Conservation (phyloP, 768 basidiomycete genomes). For the Psilocybe sp. region DNA sequence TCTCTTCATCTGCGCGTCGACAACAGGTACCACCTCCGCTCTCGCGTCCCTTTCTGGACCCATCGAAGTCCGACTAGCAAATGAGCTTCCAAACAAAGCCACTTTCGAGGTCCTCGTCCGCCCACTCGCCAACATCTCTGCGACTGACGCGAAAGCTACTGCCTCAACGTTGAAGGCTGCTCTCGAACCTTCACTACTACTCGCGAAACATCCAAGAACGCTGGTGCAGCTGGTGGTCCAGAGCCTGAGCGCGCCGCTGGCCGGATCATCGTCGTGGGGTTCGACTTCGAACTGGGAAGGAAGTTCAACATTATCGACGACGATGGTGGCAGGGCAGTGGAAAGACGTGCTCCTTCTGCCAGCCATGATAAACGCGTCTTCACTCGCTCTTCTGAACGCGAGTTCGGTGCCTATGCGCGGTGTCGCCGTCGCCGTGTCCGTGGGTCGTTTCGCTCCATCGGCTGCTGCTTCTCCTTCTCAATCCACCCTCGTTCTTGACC, state of each 20-base stretch:
- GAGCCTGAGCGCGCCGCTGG: conserved; percentile 34
- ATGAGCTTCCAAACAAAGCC: conserved; percentile 69
- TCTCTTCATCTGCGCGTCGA: conserved; percentile 3
- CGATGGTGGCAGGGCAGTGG: conserved; percentile 12
- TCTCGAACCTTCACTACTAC: conserved; percentile 61
- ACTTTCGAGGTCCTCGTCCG: conserved; percentile 74
- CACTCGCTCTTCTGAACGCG: conserved; percentile 65
- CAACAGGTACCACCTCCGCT: conserved; percentile 37
- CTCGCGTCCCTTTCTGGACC: conserved; percentile 80
- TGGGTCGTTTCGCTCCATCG: conserved; percentile 36
- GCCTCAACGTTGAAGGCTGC: conserved; percentile 52
- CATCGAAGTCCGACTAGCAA: conserved; percentile 66
- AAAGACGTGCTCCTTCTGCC: conserved; percentile 47
- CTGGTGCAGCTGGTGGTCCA: conserved; percentile 80
- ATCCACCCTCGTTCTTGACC: conserved; percentile 45
- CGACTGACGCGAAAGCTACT: conserved; percentile 64
- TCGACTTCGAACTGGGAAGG: too few relatives aligned
- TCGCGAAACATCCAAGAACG: conserved; percentile 67
- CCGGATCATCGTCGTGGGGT: too few relatives aligned
- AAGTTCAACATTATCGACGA: background rate
- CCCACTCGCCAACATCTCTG: conserved; percentile 67
- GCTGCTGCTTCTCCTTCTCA: background rate
- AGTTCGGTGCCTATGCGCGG: conserved; percentile 74
- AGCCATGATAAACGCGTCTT: conserved; percentile 68
- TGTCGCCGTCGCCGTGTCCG: conserved; percentile 66